Evolutionary conservation across 306 rosid genomes (phyloP).

Genomic region (Macrotyloma uniflorum): DNA sequence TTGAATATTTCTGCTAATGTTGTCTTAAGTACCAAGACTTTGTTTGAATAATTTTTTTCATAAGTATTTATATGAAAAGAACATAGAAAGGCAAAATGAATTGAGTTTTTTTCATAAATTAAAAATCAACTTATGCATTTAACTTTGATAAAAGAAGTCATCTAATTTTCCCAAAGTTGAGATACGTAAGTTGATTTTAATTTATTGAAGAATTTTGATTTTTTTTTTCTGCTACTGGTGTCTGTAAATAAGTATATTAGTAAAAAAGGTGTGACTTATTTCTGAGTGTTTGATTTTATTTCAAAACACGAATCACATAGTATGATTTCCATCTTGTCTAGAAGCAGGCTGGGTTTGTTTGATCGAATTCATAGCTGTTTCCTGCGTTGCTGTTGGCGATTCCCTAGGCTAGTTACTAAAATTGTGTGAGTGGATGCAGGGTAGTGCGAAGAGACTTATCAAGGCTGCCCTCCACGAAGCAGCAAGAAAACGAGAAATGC

Average conservation of each 20-base stretch:
- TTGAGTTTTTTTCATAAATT: background rate
- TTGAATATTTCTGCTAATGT: background rate
- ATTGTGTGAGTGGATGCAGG: constrained; percentile 58
- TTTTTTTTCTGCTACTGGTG: no score
- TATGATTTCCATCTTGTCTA: background rate
- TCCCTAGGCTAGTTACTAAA: background rate
- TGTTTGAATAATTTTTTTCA: background rate
- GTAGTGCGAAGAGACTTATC: constrained; percentile 78
- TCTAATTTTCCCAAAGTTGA: background rate
- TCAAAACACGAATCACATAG: background rate
- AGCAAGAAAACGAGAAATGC: constrained; percentile 75
- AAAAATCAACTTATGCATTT: background rate
- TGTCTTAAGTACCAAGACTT: background rate
- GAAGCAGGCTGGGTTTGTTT: background rate
- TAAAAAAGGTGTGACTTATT: background rate
- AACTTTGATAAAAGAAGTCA: background rate
- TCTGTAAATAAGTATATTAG: no score
- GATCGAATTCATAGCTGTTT: background rate
- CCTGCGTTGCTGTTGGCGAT: background rate
- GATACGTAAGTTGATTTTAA: background rate
- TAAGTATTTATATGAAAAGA: background rate
- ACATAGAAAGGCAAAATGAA: background rate
- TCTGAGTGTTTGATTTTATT: background rate
- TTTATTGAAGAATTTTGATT: no score
- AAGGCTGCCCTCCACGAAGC: constrained; percentile 90